These are phyloP conservation scores for Saraca asoca DNA, from an alignment of 331 rosid species.

Conservation along the genomic window DNA sequence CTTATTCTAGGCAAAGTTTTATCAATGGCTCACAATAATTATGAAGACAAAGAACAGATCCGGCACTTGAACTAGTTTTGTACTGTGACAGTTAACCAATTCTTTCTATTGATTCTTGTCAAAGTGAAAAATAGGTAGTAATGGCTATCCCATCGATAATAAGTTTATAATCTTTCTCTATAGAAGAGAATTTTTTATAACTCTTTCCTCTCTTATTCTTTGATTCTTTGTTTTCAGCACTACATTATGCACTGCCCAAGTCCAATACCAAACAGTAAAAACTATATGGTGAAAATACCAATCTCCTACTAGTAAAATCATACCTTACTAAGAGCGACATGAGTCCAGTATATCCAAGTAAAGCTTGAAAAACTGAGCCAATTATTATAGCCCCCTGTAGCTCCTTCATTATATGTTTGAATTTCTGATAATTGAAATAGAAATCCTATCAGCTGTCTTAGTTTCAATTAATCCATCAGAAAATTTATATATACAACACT, in stretches of 20 bases:
- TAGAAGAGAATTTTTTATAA: too few relatives aligned
- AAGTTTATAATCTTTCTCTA: too few relatives aligned
- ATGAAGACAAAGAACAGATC: not conserved
- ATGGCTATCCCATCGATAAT: too few relatives aligned
- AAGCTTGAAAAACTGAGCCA: conserved; percentile 83
- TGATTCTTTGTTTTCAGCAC: conserved; percentile 22
- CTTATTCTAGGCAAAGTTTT: not conserved
- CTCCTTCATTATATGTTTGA: conserved; percentile 95
- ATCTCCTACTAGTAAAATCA: conserved; percentile 19
- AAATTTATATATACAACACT: not conserved
- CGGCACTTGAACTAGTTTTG: conserved; percentile 18
- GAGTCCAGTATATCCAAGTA: conserved; percentile 92
- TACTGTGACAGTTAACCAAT: too few relatives aligned
- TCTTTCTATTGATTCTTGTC: too few relatives aligned
- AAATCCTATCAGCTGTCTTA: conserved; percentile 16
- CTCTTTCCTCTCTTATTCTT: not conserved
- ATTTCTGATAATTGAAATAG: conserved; percentile 60
- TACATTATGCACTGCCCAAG: conserved; percentile 13
- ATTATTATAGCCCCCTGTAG: conserved; percentile 95
- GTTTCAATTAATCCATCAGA: conserved; percentile 10
- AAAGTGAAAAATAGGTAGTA: too few relatives aligned
- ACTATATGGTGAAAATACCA: conserved; percentile 3
- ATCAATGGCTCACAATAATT: not conserved
- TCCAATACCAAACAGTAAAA: conserved; percentile 1
- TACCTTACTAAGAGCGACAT: conserved; percentile 90